phyloP scores from a whole-genome alignment of 2,329 filamentous ascomycete genomes.

The Nannizzia gypsea region DNA sequence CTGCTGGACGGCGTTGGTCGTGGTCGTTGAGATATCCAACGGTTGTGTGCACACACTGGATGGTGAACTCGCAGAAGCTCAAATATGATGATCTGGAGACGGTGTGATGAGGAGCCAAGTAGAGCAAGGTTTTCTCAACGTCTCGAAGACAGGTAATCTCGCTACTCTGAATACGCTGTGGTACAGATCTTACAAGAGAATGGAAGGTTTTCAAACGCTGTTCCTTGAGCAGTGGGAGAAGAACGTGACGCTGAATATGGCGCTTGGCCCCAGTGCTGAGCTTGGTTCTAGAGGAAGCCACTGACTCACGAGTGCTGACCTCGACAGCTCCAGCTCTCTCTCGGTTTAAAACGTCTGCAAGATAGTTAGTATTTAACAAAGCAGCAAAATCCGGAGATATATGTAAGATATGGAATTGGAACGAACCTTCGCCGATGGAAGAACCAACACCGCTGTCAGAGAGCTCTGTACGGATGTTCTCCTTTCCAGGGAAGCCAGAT shows the following conservation, averaged over 20 bases:
- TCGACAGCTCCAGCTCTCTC: slow-evolving; percentile 45
- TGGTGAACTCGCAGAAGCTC: slow-evolving; percentile 79
- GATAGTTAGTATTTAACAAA: slow-evolving; percentile 18
- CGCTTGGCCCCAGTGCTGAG: slow-evolving; percentile 59
- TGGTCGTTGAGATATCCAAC: slow-evolving; percentile 74
- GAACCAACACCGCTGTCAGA: slow-evolving; percentile 85
- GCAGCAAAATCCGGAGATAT: slow-evolving; percentile 30
- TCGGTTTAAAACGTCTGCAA: not conserved
- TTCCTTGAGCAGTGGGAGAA: slow-evolving; percentile 66
- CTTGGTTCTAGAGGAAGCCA: slow-evolving; percentile 42
- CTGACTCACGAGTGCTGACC: slow-evolving; percentile 42
- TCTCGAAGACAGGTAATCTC: slow-evolving; percentile 86
- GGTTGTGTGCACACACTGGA: slow-evolving; percentile 80
- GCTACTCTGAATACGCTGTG: slow-evolving; percentile 66
- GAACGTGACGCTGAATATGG: slow-evolving; percentile 67
- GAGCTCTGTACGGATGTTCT: slow-evolving; percentile 52
- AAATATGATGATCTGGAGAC: slow-evolving; percentile 66
- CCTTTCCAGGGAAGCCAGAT: slow-evolving; percentile 25
- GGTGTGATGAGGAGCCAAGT: slow-evolving; percentile 62
- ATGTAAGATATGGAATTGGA: slow-evolving; percentile 9
- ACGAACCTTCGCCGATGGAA: slow-evolving; percentile 50
- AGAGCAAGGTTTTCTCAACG: slow-evolving; percentile 84
- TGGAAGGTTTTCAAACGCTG: slow-evolving; percentile 66
- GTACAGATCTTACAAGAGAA: slow-evolving; percentile 64
- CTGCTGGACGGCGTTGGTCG: slow-evolving; percentile 71